These are phyloP conservation scores for Pilobolus umbonatus DNA, from an alignment of 192 early-diverging fungal species.

Conservation along the genomic window DNA sequence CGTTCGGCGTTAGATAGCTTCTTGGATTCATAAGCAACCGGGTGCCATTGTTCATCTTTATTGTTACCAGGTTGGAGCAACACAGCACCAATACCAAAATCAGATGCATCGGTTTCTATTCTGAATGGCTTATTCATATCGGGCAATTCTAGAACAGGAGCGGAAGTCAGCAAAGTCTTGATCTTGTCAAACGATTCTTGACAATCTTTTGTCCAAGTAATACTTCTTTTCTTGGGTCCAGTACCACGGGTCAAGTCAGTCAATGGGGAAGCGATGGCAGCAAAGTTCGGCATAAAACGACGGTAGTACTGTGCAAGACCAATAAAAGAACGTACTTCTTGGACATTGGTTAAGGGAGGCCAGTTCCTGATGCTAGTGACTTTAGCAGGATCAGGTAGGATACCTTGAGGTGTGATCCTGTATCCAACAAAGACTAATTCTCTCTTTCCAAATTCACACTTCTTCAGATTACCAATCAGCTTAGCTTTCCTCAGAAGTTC, in stretches of 20 bases:
- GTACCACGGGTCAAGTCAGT: too few species aligned
- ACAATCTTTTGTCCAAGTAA: constrained; percentile 3
- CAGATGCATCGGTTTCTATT: constrained; percentile 5
- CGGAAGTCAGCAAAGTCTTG: not conserved
- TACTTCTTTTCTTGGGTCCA: not conserved
- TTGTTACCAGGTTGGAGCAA: constrained; percentile 1
- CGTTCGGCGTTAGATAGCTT: constrained; percentile 25
- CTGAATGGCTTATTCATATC: not conserved
- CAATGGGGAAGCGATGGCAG: too few species aligned
- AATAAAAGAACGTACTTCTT: too few species aligned
- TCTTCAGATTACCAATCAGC: constrained; percentile 3
- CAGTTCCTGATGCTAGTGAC: too few species aligned
- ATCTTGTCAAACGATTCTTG: not conserved
- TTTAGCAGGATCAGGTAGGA: too few species aligned
- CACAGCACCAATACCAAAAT: constrained; percentile 3
- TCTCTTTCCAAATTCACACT: too few species aligned
- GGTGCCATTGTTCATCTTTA: constrained; percentile 3
- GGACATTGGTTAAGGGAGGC: too few species aligned
- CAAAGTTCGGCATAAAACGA: too few species aligned
- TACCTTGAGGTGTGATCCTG: too few species aligned
- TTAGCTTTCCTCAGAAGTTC: constrained; percentile 14
- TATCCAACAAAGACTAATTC: too few species aligned
- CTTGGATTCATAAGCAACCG: constrained; percentile 31
- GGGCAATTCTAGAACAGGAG: constrained; percentile 3
- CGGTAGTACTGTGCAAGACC: too few species aligned